Conservation (phyloP, 208 protist species). For the Crithidia mellificae region DNA sequence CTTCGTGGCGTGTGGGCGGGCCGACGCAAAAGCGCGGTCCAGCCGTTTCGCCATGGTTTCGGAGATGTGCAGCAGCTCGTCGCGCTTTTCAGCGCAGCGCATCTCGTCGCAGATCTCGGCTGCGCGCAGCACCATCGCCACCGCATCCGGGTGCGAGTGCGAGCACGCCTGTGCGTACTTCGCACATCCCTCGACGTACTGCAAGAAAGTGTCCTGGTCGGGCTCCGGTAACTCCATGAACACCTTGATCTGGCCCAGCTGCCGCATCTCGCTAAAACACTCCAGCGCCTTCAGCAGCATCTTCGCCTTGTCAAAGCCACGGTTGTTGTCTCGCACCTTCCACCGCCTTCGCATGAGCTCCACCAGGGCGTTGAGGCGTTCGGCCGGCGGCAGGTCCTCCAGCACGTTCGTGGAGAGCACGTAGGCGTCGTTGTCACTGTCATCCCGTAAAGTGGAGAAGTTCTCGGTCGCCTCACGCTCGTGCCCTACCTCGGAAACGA, state of each 20-base stretch:
- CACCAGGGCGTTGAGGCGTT: conserved; percentile 74
- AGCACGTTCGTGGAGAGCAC: conserved; percentile 77
- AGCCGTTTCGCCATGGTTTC: conserved; percentile 69
- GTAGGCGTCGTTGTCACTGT: conserved; percentile 72
- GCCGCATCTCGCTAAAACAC: conserved; percentile 89
- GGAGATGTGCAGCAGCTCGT: conserved; percentile 82
- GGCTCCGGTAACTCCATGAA: conserved; percentile 71
- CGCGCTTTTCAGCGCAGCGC: conserved; percentile 77
- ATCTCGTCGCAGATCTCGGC: conserved; percentile 90
- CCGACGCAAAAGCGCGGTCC: conserved; percentile 75
- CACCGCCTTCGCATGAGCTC: conserved; percentile 72
- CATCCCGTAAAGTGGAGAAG: conserved; percentile 71
- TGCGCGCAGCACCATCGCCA: conserved; percentile 73
- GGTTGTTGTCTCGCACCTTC: conserved; percentile 80
- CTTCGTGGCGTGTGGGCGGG: conserved; percentile 51
- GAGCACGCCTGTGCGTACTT: conserved; percentile 76
- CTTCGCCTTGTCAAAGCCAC: conserved; percentile 89
- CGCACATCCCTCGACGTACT: conserved; percentile 80
- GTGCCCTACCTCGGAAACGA: conserved; percentile 78
- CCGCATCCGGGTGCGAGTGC: conserved; percentile 84
- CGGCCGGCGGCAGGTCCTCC: conserved; percentile 65
- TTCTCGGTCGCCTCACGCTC: conserved; percentile 89
- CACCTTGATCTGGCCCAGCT: conserved; percentile 50
- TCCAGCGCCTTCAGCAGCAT: conserved; percentile 79
- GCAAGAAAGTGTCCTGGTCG: conserved; percentile 87